Conservation (phyloP, 257 asterid genomes). For the Przewalskia tangutica region DNA sequence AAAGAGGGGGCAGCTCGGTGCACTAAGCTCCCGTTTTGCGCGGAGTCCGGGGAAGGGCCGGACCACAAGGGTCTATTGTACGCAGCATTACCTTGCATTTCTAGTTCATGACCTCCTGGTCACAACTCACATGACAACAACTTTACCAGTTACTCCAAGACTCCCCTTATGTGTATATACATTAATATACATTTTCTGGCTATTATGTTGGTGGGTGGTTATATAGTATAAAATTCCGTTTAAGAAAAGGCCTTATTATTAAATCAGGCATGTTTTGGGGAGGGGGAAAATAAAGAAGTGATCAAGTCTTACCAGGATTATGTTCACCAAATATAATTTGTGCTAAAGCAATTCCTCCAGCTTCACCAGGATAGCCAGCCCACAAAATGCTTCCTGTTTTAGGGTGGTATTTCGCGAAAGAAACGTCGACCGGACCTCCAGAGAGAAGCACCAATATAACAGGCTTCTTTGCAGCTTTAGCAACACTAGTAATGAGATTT, state of each 20-base stretch:
- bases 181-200: too few relatives aligned
- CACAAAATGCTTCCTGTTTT: slow-evolving; percentile 68
- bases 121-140: too few relatives aligned
- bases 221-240: too few relatives aligned
- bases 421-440: slow-evolving; percentile 69
- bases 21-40: too few relatives aligned
- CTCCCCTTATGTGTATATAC: too few relatives aligned
- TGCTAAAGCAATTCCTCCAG: slow-evolving; percentile 74
- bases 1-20: too few relatives aligned
- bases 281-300: not conserved
- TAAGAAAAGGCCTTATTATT: not conserved
- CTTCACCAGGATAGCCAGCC: slow-evolving; percentile 91
- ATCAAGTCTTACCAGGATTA: slow-evolving; percentile 52
- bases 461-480: slow-evolving; percentile 52
- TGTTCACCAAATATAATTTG: slow-evolving; percentile 64
- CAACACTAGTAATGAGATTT: slow-evolving; percentile 43
- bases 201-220: too few relatives aligned
- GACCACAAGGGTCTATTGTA: too few relatives aligned
- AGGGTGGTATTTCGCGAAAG: slow-evolving; percentile 44
- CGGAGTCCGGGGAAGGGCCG: too few relatives aligned
- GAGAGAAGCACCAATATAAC: slow-evolving; percentile 55
- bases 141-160: too few relatives aligned
- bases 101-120: too few relatives aligned
- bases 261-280: not conserved
- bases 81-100: too few relatives aligned